Evolutionary conservation across 371 early-diverging fungal species (phyloP).

Genomic region (Lichtheimia corymbifera): DNA sequence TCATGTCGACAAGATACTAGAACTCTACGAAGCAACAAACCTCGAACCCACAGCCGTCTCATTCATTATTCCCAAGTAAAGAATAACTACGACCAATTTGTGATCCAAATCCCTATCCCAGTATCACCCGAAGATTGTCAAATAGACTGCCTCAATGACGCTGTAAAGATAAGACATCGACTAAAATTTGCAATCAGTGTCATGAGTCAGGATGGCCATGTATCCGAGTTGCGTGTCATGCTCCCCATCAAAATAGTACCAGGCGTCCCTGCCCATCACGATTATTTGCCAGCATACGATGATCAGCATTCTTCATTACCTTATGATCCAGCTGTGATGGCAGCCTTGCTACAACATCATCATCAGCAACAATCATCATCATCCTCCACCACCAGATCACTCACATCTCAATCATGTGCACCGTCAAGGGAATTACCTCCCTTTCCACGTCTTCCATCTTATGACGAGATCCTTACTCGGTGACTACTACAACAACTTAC

Average conservation of each 20-base stretch:
- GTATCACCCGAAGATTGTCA: slow-evolving; percentile 18
- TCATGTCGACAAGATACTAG: slow-evolving; percentile 16
- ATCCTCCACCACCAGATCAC: too few relatives aligned
- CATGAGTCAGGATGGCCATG: slow-evolving; percentile 31
- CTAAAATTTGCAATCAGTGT: slow-evolving; percentile 34
- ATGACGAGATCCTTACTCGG: neutral
- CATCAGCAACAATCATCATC: neutral
- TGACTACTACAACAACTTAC: too few relatives aligned
- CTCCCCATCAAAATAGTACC: slow-evolving; percentile 25
- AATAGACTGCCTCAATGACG: slow-evolving; percentile 31
- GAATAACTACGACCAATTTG: slow-evolving; percentile 2
- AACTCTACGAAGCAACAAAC: slow-evolving; percentile 11
- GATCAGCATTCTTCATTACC: slow-evolving; percentile 26
- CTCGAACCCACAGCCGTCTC: slow-evolving; percentile 4
- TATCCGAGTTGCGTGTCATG: slow-evolving; percentile 35
- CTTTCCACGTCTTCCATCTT: slow-evolving; percentile 25
- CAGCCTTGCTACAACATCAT: slow-evolving; percentile 2
- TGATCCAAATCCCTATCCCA: slow-evolving; percentile 19
- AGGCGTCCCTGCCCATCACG: neutral
- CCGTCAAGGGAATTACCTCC: slow-evolving; percentile 6
- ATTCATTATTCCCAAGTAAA: slow-evolving; percentile 9
- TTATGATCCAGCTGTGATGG: slow-evolving; percentile 32
- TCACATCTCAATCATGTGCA: too few relatives aligned
- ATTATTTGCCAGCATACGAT: slow-evolving; percentile 33
- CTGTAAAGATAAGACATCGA: slow-evolving; percentile 35